Percentiles rank a stretch among this genome's conserved stretches.
These are phyloP conservation scores for Heliamphora ciliata DNA, from an alignment of 179 eudicot genomes.

Conservation along the genomic window DNA sequence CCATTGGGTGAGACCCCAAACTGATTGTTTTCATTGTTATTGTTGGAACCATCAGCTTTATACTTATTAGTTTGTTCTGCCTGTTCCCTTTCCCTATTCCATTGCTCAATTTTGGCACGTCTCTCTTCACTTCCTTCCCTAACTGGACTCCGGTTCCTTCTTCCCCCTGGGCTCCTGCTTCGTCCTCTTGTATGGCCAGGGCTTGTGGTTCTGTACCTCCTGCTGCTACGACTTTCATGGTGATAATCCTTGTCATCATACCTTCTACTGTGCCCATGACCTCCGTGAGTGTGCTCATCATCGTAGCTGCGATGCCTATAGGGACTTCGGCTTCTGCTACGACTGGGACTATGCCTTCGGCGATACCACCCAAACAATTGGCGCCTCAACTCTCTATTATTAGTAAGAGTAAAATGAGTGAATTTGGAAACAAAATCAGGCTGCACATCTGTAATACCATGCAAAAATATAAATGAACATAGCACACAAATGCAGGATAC, in stretches of 20 bases:
- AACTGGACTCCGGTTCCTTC: conserved; percentile 60
- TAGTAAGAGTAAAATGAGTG: neutral
- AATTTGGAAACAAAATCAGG: neutral
- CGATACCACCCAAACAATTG: conserved; percentile 53
- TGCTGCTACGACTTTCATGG: conserved; percentile 38
- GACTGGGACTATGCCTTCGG: conserved; percentile 38
- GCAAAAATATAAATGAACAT: neutral
- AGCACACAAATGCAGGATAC: neutral
- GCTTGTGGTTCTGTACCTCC: conserved; percentile 77
- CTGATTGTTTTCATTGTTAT: conserved; percentile 16
- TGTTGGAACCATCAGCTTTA: conserved; percentile 20
- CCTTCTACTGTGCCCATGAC: conserved; percentile 64
- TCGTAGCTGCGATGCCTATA: conserved; percentile 32
- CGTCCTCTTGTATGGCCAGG: conserved; percentile 59
- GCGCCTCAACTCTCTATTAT: conserved; percentile 56
- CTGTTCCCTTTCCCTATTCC: conserved; percentile 75
- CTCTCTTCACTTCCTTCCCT: conserved; percentile 83
- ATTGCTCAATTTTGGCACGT: conserved; percentile 76
- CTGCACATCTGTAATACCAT: neutral
- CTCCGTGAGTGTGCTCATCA: conserved; percentile 55
- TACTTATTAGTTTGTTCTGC: conserved; percentile 25
- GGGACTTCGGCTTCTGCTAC: conserved; percentile 42
- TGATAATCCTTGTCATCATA: conserved; percentile 47
- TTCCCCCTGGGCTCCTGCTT: conserved; percentile 59
- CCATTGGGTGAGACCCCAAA: conserved; percentile 27